Evolutionary conservation across 2,329 filamentous ascomycete genomes (phyloP).

Genomic region (Aspergillus sp.): DNA sequence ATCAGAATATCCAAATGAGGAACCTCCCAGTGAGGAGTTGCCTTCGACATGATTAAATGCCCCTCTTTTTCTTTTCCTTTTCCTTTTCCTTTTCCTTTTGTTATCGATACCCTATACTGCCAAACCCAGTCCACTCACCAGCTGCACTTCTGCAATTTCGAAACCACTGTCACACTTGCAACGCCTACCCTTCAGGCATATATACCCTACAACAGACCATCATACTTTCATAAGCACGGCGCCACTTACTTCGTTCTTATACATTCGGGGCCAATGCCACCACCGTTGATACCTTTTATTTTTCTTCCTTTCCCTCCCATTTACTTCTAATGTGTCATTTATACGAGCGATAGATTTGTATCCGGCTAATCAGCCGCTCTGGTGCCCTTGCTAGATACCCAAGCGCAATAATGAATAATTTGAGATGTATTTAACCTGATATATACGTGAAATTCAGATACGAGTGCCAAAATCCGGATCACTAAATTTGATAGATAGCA

Average conservation of each 20-base stretch:
- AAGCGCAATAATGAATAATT: conserved; percentile 18
- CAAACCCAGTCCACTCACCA: background rate
- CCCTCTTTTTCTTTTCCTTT: background rate
- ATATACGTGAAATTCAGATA: background rate
- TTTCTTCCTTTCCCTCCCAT: conserved; percentile 8
- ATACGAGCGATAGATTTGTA: conserved; percentile 15
- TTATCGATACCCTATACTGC: conserved; percentile 2
- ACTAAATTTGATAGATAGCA: background rate
- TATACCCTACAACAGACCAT: background rate
- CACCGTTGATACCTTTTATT: background rate
- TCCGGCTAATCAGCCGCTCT: conserved; percentile 8
- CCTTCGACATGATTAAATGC: background rate
- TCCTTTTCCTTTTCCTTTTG: conserved; percentile 1
- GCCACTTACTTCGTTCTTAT: background rate
- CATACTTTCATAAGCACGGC: background rate
- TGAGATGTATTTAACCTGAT: background rate
- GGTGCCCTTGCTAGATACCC: conserved; percentile 30
- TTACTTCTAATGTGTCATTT: conserved; percentile 5
- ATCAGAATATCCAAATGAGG: background rate
- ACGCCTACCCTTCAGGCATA: background rate
- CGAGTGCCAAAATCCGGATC: background rate
- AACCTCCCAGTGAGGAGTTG: background rate
- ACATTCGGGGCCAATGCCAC: background rate
- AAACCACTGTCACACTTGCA: background rate
- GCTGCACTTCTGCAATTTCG: background rate